Conservation (phyloP, 106 monocot genomes). For the Allium fistulosum region DNA sequence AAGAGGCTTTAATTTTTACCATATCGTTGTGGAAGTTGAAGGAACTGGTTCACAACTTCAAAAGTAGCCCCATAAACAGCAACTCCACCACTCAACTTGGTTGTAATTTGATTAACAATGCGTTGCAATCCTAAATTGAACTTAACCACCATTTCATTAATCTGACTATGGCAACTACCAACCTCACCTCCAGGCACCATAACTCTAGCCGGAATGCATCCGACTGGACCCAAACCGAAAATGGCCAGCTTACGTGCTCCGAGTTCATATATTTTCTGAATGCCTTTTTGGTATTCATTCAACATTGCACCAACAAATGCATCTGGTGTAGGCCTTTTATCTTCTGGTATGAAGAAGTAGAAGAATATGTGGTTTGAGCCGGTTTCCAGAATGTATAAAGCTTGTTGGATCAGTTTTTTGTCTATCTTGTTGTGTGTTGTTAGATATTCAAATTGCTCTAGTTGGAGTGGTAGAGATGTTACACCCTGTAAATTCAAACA, state of each 20-base stretch:
- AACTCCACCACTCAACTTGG: neutral
- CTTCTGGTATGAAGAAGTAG: conserved; percentile 1
- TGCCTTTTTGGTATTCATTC: neutral
- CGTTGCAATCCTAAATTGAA: neutral
- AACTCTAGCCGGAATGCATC: conserved; percentile 15
- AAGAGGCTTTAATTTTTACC: neutral
- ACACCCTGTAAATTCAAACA: neutral
- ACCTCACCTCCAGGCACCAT: neutral
- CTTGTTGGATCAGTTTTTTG: conserved; percentile 3
- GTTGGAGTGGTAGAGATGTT: neutral
- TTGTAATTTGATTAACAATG: neutral
- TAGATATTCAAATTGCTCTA: neutral
- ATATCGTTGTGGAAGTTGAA: conserved; percentile 7
- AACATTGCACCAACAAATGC: conserved; percentile 1
- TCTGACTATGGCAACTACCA: neutral
- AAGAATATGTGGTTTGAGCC: conserved; percentile 14
- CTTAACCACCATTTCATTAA: conserved; percentile 12
- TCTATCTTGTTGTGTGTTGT: conserved; percentile 12
- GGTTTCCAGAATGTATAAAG: conserved; percentile 6
- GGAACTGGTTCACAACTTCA: conserved; percentile 4
- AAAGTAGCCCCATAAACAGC: conserved; percentile 9
- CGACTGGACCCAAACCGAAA: conserved; percentile 10
- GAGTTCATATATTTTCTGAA: neutral
- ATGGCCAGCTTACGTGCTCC: conserved; percentile 3
- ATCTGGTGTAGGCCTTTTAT: neutral